Conservation (phyloP, 2,329 filamentous ascomycete genomes). For the Phialophora macrospora region DNA sequence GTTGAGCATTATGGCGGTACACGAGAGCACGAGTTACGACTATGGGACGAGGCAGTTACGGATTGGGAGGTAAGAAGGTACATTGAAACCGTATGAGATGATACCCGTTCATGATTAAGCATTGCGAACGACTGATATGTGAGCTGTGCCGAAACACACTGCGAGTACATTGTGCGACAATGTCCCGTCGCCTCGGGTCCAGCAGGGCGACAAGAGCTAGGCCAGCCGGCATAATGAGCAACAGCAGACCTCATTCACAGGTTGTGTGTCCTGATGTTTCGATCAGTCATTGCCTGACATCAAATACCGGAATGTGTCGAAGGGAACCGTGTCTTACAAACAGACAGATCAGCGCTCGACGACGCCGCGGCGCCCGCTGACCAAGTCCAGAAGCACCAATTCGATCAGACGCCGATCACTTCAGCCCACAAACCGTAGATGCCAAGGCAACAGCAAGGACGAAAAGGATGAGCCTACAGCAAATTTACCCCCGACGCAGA, state of each 20-base stretch:
- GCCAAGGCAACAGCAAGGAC: not conserved
- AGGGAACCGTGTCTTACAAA: not conserved
- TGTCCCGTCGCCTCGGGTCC: not conserved
- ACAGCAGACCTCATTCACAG: not conserved
- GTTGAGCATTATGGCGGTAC: conserved; percentile 95
- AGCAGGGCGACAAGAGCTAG: not conserved
- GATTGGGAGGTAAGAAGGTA: conserved; percentile 74
- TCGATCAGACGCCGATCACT: not conserved
- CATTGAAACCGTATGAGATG: conserved; percentile 39
- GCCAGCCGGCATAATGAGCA: not conserved
- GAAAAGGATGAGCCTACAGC: not conserved
- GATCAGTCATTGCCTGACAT: not conserved
- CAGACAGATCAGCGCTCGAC: not conserved
- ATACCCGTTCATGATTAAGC: conserved; percentile 24
- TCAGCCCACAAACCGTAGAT: not conserved
- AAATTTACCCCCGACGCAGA: not conserved
- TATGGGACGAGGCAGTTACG: conserved; percentile 96
- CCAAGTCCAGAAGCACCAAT: not conserved
- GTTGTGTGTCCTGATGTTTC: not conserved
- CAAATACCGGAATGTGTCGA: not conserved
- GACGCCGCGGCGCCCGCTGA: not conserved
- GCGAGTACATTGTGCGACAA: not conserved
- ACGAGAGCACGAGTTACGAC: conserved; percentile 82
- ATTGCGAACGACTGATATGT: not conserved
- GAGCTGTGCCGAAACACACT: not conserved